A percentile compares a stretch with the other conserved stretches of the same genome.
Evolutionary conservation across 208 protist genomes (phyloP).

Genomic region (Crithidia thermophila): DNA sequence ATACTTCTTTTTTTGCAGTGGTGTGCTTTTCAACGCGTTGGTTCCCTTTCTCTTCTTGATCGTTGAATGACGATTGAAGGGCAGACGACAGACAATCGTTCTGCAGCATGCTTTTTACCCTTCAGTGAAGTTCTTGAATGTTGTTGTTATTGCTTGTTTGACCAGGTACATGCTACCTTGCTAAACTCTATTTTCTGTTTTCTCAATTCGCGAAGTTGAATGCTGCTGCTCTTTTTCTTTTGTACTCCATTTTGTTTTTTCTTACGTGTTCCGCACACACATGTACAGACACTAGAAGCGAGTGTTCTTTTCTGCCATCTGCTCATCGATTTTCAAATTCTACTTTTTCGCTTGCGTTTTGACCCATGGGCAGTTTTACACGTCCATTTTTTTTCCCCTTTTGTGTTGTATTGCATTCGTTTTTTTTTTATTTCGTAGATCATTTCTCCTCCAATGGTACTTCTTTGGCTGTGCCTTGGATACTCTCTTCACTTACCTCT

Average conservation of each 20-base stretch:
- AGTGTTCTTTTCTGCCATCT: not conserved
- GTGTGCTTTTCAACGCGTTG: too few species aligned
- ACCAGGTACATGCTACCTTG: too few species aligned
- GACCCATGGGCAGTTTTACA: not conserved
- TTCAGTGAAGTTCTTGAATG: too few species aligned
- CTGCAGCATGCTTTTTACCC: not conserved
- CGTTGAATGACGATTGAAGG: too few species aligned
- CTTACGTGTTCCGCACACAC: not conserved
- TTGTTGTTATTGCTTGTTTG: too few species aligned
- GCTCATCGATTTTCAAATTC: conserved; percentile 8
- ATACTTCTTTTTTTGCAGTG: conserved; percentile 1
- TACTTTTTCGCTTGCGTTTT: not conserved
- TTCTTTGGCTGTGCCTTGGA: not conserved
- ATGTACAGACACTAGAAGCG: not conserved
- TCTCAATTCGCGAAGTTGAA: not conserved
- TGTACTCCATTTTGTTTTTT: conserved; percentile 8
- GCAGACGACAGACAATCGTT: too few species aligned
- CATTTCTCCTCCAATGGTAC: not conserved
- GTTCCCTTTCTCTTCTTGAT: not conserved
- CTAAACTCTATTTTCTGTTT: too few species aligned
- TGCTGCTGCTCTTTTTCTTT: not conserved
- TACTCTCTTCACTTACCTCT: not conserved
- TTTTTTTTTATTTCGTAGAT: conserved; percentile 3
- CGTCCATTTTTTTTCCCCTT: not conserved
- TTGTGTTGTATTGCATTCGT: not conserved